These are phyloP conservation scores for Aegilops tauschii DNA, from an alignment of 176 grass and related monocot genomes.

Conservation along the genomic window DNA sequence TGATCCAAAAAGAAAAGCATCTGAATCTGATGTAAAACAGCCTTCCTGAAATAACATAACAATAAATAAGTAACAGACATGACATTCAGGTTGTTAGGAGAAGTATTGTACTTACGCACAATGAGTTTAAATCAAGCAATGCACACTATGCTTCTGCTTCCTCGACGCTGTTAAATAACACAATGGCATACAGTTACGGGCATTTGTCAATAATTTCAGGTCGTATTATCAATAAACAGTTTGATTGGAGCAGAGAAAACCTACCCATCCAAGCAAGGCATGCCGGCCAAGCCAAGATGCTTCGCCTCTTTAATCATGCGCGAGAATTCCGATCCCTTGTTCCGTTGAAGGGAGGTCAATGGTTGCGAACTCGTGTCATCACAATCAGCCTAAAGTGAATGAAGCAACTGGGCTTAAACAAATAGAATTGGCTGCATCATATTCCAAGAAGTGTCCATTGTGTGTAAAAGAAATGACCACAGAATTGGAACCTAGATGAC, in stretches of 20 bases:
- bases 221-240: neutral
- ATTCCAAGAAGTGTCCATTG: neutral
- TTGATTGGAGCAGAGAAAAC: slow-evolving; percentile 1
- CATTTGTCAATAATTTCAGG: neutral
- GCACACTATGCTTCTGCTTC: slow-evolving; percentile 96
- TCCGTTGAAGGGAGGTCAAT: slow-evolving; percentile 62
- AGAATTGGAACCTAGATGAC: neutral
- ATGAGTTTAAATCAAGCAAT: slow-evolving; percentile 56
- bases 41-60: no score
- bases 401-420: neutral
- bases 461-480: slow-evolving; percentile 18
- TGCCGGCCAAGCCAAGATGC: slow-evolving; percentile 68
- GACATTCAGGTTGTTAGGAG: no score
- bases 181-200: neutral
- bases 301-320: slow-evolving; percentile 96
- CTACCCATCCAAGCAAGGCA: slow-evolving; percentile 88
- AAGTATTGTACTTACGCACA: no score
- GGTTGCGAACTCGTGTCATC: slow-evolving; percentile 47
- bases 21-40: no score
- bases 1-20: no score
- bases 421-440: neutral
- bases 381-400: slow-evolving; percentile 40
- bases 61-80: no score
- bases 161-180: slow-evolving; percentile 60
- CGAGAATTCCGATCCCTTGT: slow-evolving; percentile 81